Evolutionary conservation across 805 yeast genomes (phyloP).

Genomic region (Sugiyamaella chiloensis): DNA sequence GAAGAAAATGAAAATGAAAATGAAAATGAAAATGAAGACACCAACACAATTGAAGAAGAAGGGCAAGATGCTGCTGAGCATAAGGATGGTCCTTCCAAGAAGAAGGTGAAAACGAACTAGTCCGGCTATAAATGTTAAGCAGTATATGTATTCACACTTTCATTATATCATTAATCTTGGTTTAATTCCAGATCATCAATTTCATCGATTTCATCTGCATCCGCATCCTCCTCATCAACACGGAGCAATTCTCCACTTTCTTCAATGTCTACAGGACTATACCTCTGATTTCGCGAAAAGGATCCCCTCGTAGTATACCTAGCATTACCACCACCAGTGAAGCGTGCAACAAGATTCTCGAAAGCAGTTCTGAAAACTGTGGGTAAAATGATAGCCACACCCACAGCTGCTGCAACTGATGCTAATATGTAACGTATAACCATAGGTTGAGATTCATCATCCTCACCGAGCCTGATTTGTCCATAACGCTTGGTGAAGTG

Average conservation of each 20-base stretch:
- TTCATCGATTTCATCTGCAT: constrained; percentile 22
- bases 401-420: constrained; percentile 33
- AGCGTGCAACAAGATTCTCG: constrained; percentile 7
- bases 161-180: neutral
- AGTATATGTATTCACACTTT: too few species aligned
- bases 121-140: neutral
- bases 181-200: constrained; percentile 11
- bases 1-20: constrained; percentile 11
- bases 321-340: constrained; percentile 4
- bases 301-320: constrained; percentile 26
- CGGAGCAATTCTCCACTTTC: constrained; percentile 34
- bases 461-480: constrained; percentile 79
- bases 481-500: constrained; percentile 81
- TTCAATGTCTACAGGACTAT: constrained; percentile 33
- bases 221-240: constrained; percentile 28
- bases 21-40: constrained; percentile 10
- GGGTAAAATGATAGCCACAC: constrained; percentile 25
- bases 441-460: constrained; percentile 29
- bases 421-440: constrained; percentile 26
- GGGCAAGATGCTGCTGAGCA: too few species aligned
- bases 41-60: neutral
- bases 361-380: constrained; percentile 13
- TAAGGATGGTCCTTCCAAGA: constrained; percentile 22
- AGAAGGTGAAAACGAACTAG: constrained; percentile 17
- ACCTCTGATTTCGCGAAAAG: constrained; percentile 17